Evolutionary conservation across 148 eudicot genomes (phyloP).

Genomic region (Rhododendron mucronatum): DNA sequence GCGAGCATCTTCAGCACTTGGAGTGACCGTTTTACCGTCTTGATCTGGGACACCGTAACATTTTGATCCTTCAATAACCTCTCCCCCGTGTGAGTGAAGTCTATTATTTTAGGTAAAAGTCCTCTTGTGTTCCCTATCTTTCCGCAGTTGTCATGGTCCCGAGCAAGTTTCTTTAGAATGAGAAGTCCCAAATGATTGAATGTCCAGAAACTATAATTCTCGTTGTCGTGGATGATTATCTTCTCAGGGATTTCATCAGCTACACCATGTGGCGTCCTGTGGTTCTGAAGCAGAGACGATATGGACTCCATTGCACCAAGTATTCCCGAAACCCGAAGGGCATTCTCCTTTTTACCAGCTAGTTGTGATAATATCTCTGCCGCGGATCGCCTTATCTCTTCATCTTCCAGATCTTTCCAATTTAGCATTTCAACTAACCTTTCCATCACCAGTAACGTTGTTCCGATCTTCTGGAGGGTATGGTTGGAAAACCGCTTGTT

Average conservation of each 20-base stretch:
- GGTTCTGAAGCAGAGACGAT: slow-evolving; percentile 58
- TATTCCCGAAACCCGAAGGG: slow-evolving; percentile 75
- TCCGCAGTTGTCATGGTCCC: slow-evolving; percentile 81
- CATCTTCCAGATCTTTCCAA: slow-evolving; percentile 71
- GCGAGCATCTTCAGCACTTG: slow-evolving; percentile 74
- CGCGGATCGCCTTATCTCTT: slow-evolving; percentile 68
- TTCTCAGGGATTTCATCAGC: slow-evolving; percentile 47
- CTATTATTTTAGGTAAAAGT: slow-evolving; percentile 63
- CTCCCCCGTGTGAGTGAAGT: slow-evolving; percentile 61
- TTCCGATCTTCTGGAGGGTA: slow-evolving; percentile 81
- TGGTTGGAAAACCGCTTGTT: slow-evolving; percentile 50
- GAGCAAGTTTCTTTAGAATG: slow-evolving; percentile 80
- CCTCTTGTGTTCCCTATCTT: slow-evolving; percentile 85
- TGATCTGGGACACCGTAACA: slow-evolving; percentile 42
- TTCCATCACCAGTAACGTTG: slow-evolving; percentile 50
- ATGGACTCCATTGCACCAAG: slow-evolving; percentile 89
- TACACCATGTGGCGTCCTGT: slow-evolving; percentile 24
- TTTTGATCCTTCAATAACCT: slow-evolving; percentile 41
- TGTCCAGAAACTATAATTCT: slow-evolving; percentile 57
- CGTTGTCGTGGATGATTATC: slow-evolving; percentile 35
- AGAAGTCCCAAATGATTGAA: slow-evolving; percentile 65
- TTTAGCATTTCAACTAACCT: slow-evolving; percentile 85
- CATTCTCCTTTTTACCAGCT: slow-evolving; percentile 70
- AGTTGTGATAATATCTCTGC: slow-evolving; percentile 57
- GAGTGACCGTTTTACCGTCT: slow-evolving; percentile 58